Conservation (phyloP, 1,139 yeast species). For the Nakaseomyces nivariensis region DNA sequence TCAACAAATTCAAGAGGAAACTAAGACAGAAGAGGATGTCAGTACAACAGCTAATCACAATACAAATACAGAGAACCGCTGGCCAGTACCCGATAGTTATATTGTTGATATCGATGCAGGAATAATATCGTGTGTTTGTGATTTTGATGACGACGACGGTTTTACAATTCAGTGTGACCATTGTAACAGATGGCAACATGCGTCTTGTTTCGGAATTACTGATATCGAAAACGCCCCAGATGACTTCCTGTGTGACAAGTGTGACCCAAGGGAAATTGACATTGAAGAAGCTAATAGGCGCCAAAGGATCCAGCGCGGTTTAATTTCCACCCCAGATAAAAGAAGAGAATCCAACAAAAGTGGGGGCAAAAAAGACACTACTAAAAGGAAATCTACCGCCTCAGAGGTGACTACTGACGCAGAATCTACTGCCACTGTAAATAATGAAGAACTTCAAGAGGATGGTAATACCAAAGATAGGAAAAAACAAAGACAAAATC, state of each 20-base stretch:
- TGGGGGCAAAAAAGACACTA: constrained; percentile 1
- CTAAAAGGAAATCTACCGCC: constrained; percentile 14
- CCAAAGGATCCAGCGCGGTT: constrained; percentile 38
- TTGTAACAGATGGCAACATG: constrained; percentile 93
- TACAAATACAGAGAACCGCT: constrained; percentile 7
- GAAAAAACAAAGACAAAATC: constrained; percentile 7
- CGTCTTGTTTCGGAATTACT: constrained; percentile 71
- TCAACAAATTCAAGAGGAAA: not conserved
- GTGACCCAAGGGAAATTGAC: constrained; percentile 57
- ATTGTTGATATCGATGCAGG: constrained; percentile 75
- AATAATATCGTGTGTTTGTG: constrained; percentile 82
- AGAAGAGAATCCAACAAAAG: constrained; percentile 10
- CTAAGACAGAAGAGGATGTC: not conserved
- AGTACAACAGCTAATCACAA: constrained; percentile 8
- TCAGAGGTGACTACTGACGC: not conserved
- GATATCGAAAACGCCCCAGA: constrained; percentile 74
- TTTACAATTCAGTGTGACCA: constrained; percentile 89
- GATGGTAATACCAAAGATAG: constrained; percentile 13
- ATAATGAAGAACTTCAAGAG: not conserved
- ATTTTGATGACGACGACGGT: constrained; percentile 84
- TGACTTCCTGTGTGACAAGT: constrained; percentile 69
- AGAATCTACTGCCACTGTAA: constrained; percentile 21
- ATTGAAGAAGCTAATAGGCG: constrained; percentile 36
- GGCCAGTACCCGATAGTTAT: constrained; percentile 35
- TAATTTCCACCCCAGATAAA: constrained; percentile 6